Base-by-base conservation (phyloP, 2,329 filamentous ascomycete genomes). In the Exophiala xenobiotica region DNA sequence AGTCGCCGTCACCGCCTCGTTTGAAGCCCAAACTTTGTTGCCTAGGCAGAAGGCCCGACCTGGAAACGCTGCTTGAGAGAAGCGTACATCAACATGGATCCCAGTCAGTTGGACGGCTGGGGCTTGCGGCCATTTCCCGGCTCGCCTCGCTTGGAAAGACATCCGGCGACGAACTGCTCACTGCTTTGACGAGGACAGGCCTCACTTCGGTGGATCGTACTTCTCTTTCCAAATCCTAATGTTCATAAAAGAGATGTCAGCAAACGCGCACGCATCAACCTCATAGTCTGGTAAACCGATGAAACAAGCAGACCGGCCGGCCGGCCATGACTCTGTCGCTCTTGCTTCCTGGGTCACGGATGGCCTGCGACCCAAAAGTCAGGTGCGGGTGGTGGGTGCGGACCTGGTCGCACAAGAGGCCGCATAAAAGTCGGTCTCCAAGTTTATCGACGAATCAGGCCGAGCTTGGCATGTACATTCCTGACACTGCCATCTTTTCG, bases 141-240 rank as follows among this genome's bases (percentile, higher is more conserved):
- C 31, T 14, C 6, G 12, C n/a, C 31, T 35, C n/a, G 31, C 31
- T 35, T 35, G 12, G 12, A 35, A 4, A 35, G 31, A 35, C 5
- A 16, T 4, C 18, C 9, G n/a, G n/a, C n/a, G n/a, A n/a, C n/a
- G n/a, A n/a, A n/a, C n/a, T n/a, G n/a, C n/a, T n/a, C n/a, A n/a
- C 33, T 12, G 19, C 33, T 18, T 18, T 6, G 33, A n/a, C n/a
- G n/a, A n/a, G n/a, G n/a, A n/a, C 22, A 18, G 22, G 20, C 23
- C 37, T 55, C 49, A 55, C 37, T 53, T 55, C 19, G 52, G 55
- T 44, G 77, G 75, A 57, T 77, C 80, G 74, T 97, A 96, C 74
- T 97, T 97, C 57, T 95, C 90, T 70, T 97, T 97, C 90, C 92
- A 96, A 67, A 97, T 96, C 91, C 90, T 95, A 27, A 49, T 53